Evolutionary conservation across 805 yeast genomes (phyloP).

Genomic region (Spathaspora arborariae): DNA sequence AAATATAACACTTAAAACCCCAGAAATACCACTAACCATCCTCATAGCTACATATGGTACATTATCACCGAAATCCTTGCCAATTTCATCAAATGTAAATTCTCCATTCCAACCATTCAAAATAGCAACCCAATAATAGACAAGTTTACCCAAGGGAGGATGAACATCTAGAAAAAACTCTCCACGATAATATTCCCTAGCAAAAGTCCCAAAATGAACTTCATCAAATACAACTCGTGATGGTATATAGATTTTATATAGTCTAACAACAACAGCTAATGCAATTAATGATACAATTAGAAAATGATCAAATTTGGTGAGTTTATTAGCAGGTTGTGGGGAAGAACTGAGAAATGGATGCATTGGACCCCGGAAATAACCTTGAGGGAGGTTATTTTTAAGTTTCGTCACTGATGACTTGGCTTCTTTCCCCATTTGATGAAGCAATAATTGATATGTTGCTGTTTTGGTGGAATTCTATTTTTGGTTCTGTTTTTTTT

Average conservation of each 20-base stretch:
- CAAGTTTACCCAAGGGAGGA: conserved; percentile 66
- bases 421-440: neutral
- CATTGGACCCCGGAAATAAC: conserved; percentile 26
- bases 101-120: conserved; percentile 51
- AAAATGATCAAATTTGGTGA: conserved; percentile 18
- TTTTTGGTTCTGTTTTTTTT: neutral
- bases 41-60: conserved; percentile 56
- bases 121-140: conserved; percentile 52
- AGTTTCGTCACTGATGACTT: neutral
- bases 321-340: conserved; percentile 8
- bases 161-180: conserved; percentile 67
- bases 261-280: conserved; percentile 23
- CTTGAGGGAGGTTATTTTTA: conserved; percentile 17
- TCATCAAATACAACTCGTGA: conserved; percentile 47
- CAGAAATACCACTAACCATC: conserved; percentile 51
- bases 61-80: conserved; percentile 26
- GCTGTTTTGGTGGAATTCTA: neutral
- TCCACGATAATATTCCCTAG: conserved; percentile 48
- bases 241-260: conserved; percentile 33
- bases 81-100: conserved; percentile 38
- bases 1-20: conserved; percentile 49
- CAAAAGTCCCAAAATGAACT: conserved; percentile 37
- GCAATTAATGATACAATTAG: conserved; percentile 18
- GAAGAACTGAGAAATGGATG: conserved; percentile 18
- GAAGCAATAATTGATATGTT: too few relatives aligned